Conservation (phyloP, 2,329 filamentous ascomycete genomes). For the Sclerotinia sclerotiorum region DNA sequence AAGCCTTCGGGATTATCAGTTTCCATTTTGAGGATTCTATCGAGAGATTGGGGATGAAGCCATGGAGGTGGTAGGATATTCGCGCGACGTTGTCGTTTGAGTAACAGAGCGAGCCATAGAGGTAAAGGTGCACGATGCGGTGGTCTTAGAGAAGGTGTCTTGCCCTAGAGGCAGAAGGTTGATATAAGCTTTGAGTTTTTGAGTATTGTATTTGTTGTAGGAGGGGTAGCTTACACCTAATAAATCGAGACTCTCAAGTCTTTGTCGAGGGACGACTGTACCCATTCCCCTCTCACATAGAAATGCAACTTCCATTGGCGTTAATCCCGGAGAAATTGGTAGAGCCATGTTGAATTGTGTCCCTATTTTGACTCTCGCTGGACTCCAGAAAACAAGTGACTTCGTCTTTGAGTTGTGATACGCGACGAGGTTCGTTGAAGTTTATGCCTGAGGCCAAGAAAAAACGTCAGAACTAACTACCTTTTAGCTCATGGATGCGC, state of each 20-base stretch:
- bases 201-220: constrained; percentile 23
- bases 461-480: no score
- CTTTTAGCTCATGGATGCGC: not conserved
- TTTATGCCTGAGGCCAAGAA: constrained; percentile 5
- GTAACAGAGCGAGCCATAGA: constrained; percentile 90
- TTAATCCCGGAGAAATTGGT: constrained; percentile 53
- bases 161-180: constrained; percentile 57
- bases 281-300: constrained; percentile 97
- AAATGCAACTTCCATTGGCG: constrained; percentile 87
- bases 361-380: not conserved
- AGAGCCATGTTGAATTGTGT: constrained; percentile 37
- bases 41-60: constrained; percentile 75
- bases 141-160: constrained; percentile 73
- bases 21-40: constrained; percentile 77
- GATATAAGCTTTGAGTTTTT: constrained; percentile 40
- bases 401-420: no score
- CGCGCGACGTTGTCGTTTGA: constrained; percentile 90
- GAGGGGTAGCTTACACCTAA: constrained; percentile 66
- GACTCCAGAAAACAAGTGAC: not conserved
- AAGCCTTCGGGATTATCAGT: constrained; percentile 71
- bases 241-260: constrained; percentile 80
- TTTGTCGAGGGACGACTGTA: constrained; percentile 86
- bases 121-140: constrained; percentile 78
- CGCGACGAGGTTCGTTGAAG: not conserved
- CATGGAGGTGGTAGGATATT: constrained; percentile 91